Evolutionary conservation across 768 basidiomycete species (phyloP), one percentile per base, ranked within the genome.

Genomic region (Suillus decipiens): DNA sequence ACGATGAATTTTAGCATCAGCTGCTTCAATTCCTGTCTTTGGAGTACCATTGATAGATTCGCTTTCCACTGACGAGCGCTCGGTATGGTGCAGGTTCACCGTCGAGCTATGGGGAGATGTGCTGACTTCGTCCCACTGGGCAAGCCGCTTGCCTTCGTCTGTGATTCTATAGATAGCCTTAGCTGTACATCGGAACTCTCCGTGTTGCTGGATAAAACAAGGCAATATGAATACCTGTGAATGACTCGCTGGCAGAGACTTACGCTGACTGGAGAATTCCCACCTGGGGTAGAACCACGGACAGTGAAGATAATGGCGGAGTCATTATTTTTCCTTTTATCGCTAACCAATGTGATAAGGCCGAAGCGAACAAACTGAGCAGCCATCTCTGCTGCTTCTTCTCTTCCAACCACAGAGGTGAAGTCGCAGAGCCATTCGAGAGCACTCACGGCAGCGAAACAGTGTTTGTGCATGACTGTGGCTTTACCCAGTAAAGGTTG

Each of bases 371-470:
- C 95, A 70, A 99, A 98, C 74, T 99, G 97, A 5, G 96, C 97
- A 2, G 93, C 90, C 87, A 99, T 92, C 80, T 99, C 97, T 12
- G 95, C 93, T 0, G 95, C 96, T 75, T 99, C 97, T 71, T 99
- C 97, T 59, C 93, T 82, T 28, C 95, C 95, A 39, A 95, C 93
- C 39, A 96, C 93, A 1, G 96, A 97, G 0, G 97, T 95, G 69
- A 95, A 97, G 75, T 99, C 97, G 73, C 93, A 92, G 45, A 99
- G 86, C 97, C 97, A 99, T 76, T 99, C 96, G 61, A 98, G 81
- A 0, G 93, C 95, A 51, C 85, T 85, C 60, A 93, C 87, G 28
- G 97, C 95, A 34, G 88, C 80, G 73, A 99, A 98, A 69, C 92
- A 93, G 71, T 87, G 81, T 68, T 85, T 88, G 77, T 89, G 86